Conservation (phyloP, 2,329 filamentous ascomycete genomes). For the Davidsoniella australis region DNA sequence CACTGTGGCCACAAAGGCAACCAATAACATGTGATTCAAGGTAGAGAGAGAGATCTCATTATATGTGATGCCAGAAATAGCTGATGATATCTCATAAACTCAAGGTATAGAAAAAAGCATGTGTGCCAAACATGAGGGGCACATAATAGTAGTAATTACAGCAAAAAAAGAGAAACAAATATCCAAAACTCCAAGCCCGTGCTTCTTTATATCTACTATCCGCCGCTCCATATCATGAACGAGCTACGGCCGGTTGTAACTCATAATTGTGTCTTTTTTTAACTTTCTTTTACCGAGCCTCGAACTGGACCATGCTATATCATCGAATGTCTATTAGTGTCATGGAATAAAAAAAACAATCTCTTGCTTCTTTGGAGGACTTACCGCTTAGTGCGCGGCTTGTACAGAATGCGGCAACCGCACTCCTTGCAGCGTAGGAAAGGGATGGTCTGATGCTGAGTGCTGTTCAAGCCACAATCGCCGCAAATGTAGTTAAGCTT, state of each 20-base stretch:
- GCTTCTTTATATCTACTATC: not conserved
- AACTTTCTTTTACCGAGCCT: conserved; percentile 49
- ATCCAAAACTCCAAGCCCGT: not conserved
- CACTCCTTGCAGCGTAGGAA: conserved; percentile 90
- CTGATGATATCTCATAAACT: no score
- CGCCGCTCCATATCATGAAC: not conserved
- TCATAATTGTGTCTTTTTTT: no score
- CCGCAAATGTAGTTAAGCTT: conserved; percentile 27
- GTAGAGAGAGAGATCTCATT: no score
- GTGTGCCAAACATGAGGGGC: no score
- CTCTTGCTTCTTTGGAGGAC: conserved; percentile 18
- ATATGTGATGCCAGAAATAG: no score
- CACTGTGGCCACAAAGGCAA: no score
- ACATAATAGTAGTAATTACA: not conserved
- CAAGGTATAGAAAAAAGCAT: no score
- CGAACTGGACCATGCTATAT: conserved; percentile 89
- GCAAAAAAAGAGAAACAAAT: not conserved
- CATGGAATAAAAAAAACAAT: not conserved
- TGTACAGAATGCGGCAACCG: conserved; percentile 89
- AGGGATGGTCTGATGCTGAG: conserved; percentile 48
- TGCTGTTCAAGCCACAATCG: conserved; percentile 31
- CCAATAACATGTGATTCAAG: no score
- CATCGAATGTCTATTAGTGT: not conserved
- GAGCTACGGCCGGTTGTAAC: no score
- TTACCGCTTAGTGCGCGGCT: conserved; percentile 93